Conservation (phyloP, 768 basidiomycete genomes). For the Flagelloscypha sp. region DNA sequence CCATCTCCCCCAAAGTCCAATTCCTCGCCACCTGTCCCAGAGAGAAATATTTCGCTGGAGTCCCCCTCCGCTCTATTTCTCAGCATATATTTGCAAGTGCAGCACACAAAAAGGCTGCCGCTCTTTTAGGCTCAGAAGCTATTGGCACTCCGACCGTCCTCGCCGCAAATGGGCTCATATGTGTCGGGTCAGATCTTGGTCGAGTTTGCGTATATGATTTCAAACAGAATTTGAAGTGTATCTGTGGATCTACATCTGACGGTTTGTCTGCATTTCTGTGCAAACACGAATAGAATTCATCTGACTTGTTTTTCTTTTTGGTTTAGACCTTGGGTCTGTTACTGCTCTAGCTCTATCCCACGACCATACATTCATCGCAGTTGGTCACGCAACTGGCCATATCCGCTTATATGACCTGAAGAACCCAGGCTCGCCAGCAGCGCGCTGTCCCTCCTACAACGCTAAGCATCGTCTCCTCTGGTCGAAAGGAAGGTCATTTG, state of each 20-base stretch:
- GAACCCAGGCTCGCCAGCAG: constrained; percentile 55
- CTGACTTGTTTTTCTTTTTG: constrained; percentile 6
- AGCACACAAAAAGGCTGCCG: constrained; percentile 49
- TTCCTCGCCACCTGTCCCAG: no score
- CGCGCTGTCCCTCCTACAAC: constrained; percentile 67
- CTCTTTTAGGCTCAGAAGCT: constrained; percentile 49
- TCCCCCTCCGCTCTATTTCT: constrained; percentile 50
- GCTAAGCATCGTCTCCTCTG: constrained; percentile 57
- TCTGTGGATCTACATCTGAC: constrained; percentile 64
- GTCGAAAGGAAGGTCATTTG: constrained; percentile 82
- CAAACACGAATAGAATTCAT: constrained; percentile 4
- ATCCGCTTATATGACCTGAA: constrained; percentile 82
- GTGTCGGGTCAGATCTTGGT: constrained; percentile 79
- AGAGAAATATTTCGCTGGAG: constrained; percentile 74
- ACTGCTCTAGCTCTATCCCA: constrained; percentile 88
- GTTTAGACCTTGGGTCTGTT: constrained; percentile 48
- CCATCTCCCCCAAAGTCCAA: constrained; percentile 29
- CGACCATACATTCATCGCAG: constrained; percentile 89
- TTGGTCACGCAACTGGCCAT: constrained; percentile 78
- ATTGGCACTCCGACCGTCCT: constrained; percentile 71
- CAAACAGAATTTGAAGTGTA: constrained; percentile 70
- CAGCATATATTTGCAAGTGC: constrained; percentile 46
- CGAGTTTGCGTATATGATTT: constrained; percentile 83
- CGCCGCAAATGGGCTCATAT: constrained; percentile 81
- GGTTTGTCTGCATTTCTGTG: constrained; percentile 33